A percentile compares a stretch with the other conserved stretches of the same genome.
Conservation (phyloP, 805 yeast species). For the Candida coquimbonensis region DNA sequence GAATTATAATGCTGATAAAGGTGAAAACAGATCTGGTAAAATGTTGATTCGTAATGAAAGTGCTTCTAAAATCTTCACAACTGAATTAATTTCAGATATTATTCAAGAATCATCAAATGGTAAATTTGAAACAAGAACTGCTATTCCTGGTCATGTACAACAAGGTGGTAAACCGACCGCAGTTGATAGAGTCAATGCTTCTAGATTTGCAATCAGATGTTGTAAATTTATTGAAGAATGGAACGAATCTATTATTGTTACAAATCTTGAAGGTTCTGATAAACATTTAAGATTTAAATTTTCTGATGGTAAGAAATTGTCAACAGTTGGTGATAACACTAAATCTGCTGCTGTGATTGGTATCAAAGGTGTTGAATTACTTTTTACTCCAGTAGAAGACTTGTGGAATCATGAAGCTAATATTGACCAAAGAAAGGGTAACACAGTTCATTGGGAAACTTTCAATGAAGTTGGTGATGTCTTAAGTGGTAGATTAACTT, state of each 20-base stretch:
- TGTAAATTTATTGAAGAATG: slow-evolving; percentile 78
- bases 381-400: slow-evolving; percentile 47
- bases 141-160: slow-evolving; percentile 97
- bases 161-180: slow-evolving; percentile 96
- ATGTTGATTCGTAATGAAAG: slow-evolving; percentile 76
- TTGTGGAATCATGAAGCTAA: slow-evolving; percentile 59
- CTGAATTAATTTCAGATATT: slow-evolving; percentile 77
- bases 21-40: slow-evolving; percentile 79
- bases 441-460: slow-evolving; percentile 60
- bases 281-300: slow-evolving; percentile 47
- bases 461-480: slow-evolving; percentile 56
- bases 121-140: slow-evolving; percentile 84
- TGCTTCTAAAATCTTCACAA: slow-evolving; percentile 76
- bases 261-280: slow-evolving; percentile 28
- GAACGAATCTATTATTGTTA: slow-evolving; percentile 30
- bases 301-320: slow-evolving; percentile 40
- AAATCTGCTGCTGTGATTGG: slow-evolving; percentile 53
- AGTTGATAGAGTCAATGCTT: slow-evolving; percentile 85
- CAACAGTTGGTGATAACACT: slow-evolving; percentile 35
- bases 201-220: slow-evolving; percentile 85
- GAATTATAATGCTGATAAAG: slow-evolving; percentile 66
- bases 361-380: slow-evolving; percentile 57
- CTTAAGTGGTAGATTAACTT: slow-evolving; percentile 60
- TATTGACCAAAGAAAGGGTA: slow-evolving; percentile 56
- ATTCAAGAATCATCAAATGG: slow-evolving; percentile 73